These are phyloP conservation scores for Purpureocillium takamizusanense DNA, from an alignment of 2,329 filamentous ascomycete species.

Conservation along the genomic window DNA sequence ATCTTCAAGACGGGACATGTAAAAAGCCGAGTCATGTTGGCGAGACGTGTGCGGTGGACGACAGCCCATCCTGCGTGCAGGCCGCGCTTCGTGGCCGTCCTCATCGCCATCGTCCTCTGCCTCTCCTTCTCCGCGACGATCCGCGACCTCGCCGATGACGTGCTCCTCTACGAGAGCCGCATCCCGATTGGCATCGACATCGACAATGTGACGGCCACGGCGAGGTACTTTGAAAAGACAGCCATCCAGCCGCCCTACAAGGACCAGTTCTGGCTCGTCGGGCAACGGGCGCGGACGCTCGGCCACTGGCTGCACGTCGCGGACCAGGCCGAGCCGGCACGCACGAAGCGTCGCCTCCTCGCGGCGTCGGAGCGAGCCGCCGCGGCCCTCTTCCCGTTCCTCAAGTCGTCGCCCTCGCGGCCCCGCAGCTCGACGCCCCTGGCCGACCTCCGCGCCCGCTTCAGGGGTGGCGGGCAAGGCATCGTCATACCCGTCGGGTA, in stretches of 20 bases:
- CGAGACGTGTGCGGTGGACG: no score
- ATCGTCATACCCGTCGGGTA: constrained; percentile 26
- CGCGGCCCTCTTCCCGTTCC: constrained; percentile 15
- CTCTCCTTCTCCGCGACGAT: no score
- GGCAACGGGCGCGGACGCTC: constrained; percentile 16
- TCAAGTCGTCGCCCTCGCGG: constrained; percentile 5
- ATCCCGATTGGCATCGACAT: background rate
- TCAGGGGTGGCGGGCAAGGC: constrained; percentile 14
- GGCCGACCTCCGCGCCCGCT: constrained; percentile 8
- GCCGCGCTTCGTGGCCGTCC: no score
- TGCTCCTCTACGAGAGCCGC: no score
- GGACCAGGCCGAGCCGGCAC: background rate
- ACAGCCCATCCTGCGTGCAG: no score
- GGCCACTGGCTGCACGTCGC: constrained; percentile 10
- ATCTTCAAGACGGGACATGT: no score
- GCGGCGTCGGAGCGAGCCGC: constrained; percentile 7
- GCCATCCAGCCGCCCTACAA: constrained; percentile 19
- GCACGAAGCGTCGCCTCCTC: background rate
- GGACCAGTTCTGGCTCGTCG: constrained; percentile 21
- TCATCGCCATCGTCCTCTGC: no score
- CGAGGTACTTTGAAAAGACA: constrained; percentile 16
- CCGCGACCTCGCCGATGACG: no score
- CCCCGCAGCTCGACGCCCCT: constrained; percentile 9
- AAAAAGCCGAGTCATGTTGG: no score
- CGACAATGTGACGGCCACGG: constrained; percentile 2